Evolutionary conservation across 768 basidiomycete species (phyloP).

Genomic region (Kwoniella bestiolae): DNA sequence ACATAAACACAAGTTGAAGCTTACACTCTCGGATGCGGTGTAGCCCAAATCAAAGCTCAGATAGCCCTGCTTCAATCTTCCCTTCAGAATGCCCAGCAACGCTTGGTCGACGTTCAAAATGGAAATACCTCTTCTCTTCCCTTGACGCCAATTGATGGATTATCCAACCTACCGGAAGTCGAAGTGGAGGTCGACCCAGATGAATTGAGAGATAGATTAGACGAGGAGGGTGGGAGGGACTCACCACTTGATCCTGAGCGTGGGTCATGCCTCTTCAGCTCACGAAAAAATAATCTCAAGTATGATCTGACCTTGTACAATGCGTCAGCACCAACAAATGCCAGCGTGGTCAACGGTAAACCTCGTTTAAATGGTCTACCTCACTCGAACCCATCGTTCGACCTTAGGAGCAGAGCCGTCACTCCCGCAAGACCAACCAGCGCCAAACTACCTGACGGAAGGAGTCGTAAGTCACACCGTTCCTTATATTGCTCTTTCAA

Average conservation of each 20-base stretch:
- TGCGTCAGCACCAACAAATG: background rate
- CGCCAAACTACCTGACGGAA: conserved; percentile 30
- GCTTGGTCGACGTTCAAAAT: conserved; percentile 20
- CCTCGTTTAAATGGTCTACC: conserved; percentile 27
- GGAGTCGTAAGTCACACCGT: conserved; percentile 49
- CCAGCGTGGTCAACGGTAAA: background rate
- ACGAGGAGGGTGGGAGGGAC: conserved; percentile 7
- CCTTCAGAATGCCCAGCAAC: conserved; percentile 30
- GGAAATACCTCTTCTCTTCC: conserved; percentile 22
- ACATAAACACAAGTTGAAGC: background rate
- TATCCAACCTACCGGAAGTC: conserved; percentile 16
- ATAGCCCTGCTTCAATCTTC: conserved; percentile 24
- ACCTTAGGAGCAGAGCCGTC: conserved; percentile 36
- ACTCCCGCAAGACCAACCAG: conserved; percentile 27
- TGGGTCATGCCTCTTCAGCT: background rate
- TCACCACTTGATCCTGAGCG: conserved; percentile 18
- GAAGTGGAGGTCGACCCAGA: conserved; percentile 16
- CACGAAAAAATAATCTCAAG: background rate
- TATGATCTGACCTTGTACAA: background rate
- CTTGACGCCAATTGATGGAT: conserved; percentile 24
- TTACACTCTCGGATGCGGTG: background rate
- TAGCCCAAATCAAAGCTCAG: conserved; percentile 36
- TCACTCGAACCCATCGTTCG: conserved; percentile 41
- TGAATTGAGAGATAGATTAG: background rate
- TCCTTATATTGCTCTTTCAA: background rate